Evolutionary conservation across 306 rosid species (phyloP), one percentile per base, ranked within the genome.

Genomic region (Canavalia ensiformis): DNA sequence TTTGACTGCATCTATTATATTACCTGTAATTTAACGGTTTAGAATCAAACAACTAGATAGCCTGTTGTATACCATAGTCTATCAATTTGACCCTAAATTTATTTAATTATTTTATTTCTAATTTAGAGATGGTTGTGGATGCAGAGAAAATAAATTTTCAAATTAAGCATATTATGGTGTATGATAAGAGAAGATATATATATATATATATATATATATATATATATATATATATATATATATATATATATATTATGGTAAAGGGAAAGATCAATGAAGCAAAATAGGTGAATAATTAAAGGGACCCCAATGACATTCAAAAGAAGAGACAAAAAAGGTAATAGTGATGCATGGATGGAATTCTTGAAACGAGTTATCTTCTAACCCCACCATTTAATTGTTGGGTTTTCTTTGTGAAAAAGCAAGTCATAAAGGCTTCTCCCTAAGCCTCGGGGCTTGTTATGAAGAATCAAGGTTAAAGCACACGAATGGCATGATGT

Each of bases 401-500:
- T 72, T 12, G 54, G n/a, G 6, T 42, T 74, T 52, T 57, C 35
- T 58, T 68, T 37, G 79, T 74, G 49, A 76, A 82, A 77, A 68
- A 68, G 62, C 29, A 69, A 76, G 57, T 54, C 41, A 11, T 82
- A 80, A 83, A 66, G 72, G 72, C 49, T 71, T 67, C 57, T 55
- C 34, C 25, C 25, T 18, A 18, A 18, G 25, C 25, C 54, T 41
- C 2, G 50, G 79, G 37, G 78, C 74, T 55, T 75, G 68, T 68
- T 81, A 69, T 72, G 47, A 75, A 50, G 56, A 45, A 59, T 76
- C 39, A 10, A 69, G 85, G 8, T 68, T 82, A 50, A 25, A 47
- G 41, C 77, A 79, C 88, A 86, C 85, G 81, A 77, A 70, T 86
- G 91, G 78, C 63, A 70, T 86, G 85, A 86, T 84, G 87, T 84